A percentile compares a stretch with the other conserved stretches of the same genome.
Evolutionary conservation across 306 rosid genomes (phyloP).

Genomic region (Sophora flavescens): DNA sequence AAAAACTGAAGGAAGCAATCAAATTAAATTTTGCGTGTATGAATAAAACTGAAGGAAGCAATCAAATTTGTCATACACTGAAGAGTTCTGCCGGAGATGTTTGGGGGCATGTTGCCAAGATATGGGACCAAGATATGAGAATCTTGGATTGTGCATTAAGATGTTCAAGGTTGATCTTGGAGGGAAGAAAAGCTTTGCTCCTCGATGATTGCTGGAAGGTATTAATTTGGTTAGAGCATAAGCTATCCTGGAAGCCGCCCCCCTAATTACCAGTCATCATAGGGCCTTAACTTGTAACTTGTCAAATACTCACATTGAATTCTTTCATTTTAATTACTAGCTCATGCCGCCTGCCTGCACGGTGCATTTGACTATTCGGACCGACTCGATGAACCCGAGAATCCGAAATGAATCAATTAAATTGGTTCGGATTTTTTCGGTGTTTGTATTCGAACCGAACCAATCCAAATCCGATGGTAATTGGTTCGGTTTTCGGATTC

Average conservation of each 20-base stretch:
- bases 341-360: too few relatives aligned
- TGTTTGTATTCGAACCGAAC: too few relatives aligned
- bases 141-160: constrained; percentile 25
- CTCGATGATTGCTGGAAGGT: constrained; percentile 23
- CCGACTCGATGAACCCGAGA: too few relatives aligned
- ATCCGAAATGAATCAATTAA: too few relatives aligned
- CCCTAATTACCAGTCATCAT: background rate
- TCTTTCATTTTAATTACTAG: background rate
- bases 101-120: constrained; percentile 25
- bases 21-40: constrained; percentile 14
- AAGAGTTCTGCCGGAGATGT: constrained; percentile 11
- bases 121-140: constrained; percentile 38
- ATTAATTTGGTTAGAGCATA: constrained; percentile 31
- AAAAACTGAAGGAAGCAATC: constrained; percentile 16
- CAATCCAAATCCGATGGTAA: too few relatives aligned
- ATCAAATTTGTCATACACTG: constrained; percentile 22
- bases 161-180: constrained; percentile 27
- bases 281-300: background rate
- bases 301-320: constrained; percentile 34
- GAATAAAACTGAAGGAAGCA: constrained; percentile 16
- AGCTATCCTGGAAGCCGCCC: background rate
- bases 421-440: too few relatives aligned
- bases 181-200: constrained; percentile 33
- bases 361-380: too few relatives aligned
- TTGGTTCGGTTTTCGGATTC: too few relatives aligned